Base-by-base conservation (phyloP, 306 rosid species). In the Fragaria ananassa region DNA sequence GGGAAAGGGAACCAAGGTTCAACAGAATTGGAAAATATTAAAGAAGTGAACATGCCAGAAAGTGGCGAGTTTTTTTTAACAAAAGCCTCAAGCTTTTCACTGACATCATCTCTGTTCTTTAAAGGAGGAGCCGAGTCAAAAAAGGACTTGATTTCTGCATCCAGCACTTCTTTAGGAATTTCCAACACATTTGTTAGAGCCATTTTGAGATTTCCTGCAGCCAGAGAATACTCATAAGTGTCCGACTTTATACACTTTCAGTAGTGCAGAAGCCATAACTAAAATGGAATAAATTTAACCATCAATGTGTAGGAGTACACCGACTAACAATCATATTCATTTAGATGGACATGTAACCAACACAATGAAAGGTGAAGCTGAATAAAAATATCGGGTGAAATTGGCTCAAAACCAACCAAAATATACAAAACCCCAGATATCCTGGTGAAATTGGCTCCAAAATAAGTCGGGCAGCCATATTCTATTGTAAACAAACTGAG, bases 101-200 rank as follows among this genome's bases (percentile, higher is more conserved):
- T 74, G 65, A 92, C 73, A 13, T 85, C 87, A 60, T 49, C 42
- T 7, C 83, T 80, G 74, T 72, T 79, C 53, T 76, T 83, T 65
- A 90, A 63, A 66, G 98, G 91, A 71, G 97, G 98, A 84, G 98
- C 97, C 3, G 95, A 92, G 69, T 86, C 89, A 54, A 90, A 92
- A 81, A 94, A 94, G 14, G 96, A 74, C 56, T 87, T 81, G 70
- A 88, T 84, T 84, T 84, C 88, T 31, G 83, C 76, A 78, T 83
- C 88, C 57, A 86, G 76, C 44, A 78, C 71, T 79, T 87, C 74
- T 74, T 42, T 81, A 1, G 71, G 41, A 72, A 65, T 77, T 70
- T 84, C 83, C 58, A 34, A 25, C 84, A 78, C 86, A 51, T 78
- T 82, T 37, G 58, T 27, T 17, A 67, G 70, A 82, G 87, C 93